Evolutionary conservation across 2,329 filamentous ascomycete genomes (phyloP).

Genomic region (Elsinoe fawcettii): DNA sequence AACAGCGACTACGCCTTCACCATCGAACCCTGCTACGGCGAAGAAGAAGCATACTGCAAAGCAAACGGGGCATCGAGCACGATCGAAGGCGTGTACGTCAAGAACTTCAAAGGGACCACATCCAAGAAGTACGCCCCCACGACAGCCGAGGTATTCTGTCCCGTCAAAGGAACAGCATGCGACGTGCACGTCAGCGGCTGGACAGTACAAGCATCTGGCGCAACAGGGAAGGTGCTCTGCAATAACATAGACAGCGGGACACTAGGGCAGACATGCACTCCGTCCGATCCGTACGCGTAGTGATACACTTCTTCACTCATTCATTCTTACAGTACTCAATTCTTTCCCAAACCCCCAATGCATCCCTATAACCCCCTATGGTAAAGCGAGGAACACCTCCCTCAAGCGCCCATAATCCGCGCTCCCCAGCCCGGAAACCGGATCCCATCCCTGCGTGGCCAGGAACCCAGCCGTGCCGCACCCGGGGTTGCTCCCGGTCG

Average conservation of each 20-base stretch:
- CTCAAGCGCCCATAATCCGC: constrained; percentile 25
- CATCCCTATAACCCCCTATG: constrained; percentile 16
- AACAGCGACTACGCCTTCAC: constrained; percentile 39
- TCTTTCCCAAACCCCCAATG: neutral
- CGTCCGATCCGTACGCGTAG: neutral
- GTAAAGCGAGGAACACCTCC: constrained; percentile 23
- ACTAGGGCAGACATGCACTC: neutral
- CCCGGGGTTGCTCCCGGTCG: constrained; percentile 20
- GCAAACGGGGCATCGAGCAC: constrained; percentile 30
- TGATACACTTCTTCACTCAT: neutral
- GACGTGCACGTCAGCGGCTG: constrained; percentile 30
- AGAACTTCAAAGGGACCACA: constrained; percentile 34
- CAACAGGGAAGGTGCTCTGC: neutral
- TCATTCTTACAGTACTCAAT: neutral
- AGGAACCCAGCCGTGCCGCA: constrained; percentile 21
- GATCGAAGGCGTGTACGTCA: constrained; percentile 32
- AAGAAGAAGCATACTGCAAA: constrained; percentile 31
- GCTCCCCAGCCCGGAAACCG: constrained; percentile 25
- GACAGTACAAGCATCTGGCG: constrained; percentile 26
- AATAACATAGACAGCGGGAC: neutral
- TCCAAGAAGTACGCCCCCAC: constrained; percentile 31
- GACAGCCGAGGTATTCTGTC: constrained; percentile 35
- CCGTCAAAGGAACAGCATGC: constrained; percentile 31
- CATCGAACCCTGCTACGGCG: constrained; percentile 40
- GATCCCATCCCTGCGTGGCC: constrained; percentile 22